phyloP scores from a whole-genome alignment of 2,329 filamentous ascomycete genomes.

The Aspergillus puulaauensis region DNA sequence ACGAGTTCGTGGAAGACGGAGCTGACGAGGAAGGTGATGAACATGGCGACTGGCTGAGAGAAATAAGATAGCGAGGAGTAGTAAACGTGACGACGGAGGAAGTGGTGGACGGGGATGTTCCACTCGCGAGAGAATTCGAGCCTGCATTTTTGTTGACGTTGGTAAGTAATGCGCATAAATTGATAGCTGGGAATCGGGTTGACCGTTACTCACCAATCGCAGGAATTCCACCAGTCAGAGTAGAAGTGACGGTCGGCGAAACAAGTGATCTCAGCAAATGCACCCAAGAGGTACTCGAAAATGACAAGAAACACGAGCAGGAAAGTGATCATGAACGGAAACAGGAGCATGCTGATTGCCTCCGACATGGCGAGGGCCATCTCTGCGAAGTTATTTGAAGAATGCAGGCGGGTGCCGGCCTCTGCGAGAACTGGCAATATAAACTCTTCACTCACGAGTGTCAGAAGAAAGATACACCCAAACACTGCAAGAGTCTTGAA shows the following conservation, averaged over 20 bases:
- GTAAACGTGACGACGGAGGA: conserved; percentile 93
- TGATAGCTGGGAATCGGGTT: neutral
- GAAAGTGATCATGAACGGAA: conserved; percentile 96
- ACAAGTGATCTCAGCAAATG: conserved; percentile 88
- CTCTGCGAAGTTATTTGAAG: conserved; percentile 57
- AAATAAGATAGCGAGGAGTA: conserved; percentile 74
- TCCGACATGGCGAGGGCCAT: conserved; percentile 78
- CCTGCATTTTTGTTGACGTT: conserved; percentile 44
- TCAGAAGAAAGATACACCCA: conserved; percentile 93
- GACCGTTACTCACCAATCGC: conserved; percentile 43
- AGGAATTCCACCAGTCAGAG: conserved; percentile 67
- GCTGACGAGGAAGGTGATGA: conserved; percentile 88
- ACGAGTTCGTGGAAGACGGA: conserved; percentile 91
- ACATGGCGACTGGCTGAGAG: conserved; percentile 73
- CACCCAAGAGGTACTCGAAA: conserved; percentile 93
- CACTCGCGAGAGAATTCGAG: conserved; percentile 95
- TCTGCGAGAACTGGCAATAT: conserved; percentile 86
- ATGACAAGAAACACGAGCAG: conserved; percentile 96
- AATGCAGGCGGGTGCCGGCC: conserved; percentile 58
- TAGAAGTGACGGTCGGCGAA: conserved; percentile 97
- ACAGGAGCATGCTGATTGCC: conserved; percentile 85
- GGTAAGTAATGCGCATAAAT: neutral
- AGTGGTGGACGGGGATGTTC: conserved; percentile 97
- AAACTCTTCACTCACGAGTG: conserved; percentile 88
- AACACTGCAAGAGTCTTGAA: conserved; percentile 88